phyloP scores from a whole-genome alignment of 306 rosid genomes.

The Castanopsis chinensis region DNA sequence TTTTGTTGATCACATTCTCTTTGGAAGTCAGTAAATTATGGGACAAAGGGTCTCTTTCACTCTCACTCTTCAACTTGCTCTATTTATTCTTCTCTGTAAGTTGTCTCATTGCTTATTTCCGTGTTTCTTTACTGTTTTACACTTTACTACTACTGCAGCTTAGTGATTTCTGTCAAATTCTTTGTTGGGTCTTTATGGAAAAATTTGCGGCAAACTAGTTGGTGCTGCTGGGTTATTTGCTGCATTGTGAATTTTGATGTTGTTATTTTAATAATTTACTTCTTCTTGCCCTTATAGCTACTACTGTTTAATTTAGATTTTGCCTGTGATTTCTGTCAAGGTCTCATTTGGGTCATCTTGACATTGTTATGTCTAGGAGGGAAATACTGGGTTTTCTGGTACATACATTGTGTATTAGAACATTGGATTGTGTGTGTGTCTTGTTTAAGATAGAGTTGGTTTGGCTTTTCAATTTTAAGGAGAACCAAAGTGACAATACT shows the following conservation, averaged over 20 bases:
- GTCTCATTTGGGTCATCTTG: not conserved
- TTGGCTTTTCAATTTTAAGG: not conserved
- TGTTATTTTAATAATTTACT: not conserved
- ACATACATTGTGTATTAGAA: not conserved
- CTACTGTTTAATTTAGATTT: not conserved
- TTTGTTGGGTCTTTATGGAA: conserved; percentile 1
- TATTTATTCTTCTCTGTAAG: conserved; percentile 40
- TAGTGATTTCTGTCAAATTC: not conserved
- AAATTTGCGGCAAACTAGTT: not conserved
- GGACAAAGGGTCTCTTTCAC: conserved; percentile 18
- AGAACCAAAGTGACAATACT: not conserved
- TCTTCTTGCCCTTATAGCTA: not conserved
- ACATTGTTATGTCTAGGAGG: not conserved
- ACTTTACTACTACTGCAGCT: not conserved
- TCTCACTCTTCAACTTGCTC: conserved; percentile 26
- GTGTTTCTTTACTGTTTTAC: not conserved
- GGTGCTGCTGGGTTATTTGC: not conserved
- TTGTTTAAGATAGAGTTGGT: not conserved
- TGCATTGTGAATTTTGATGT: not conserved
- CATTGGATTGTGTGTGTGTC: not conserved
- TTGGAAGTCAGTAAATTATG: conserved; percentile 28
- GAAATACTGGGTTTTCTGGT: not conserved
- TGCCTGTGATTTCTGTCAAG: not conserved
- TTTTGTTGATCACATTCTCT: conserved; percentile 16
- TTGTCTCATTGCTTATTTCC: conserved; percentile 1